Conservation (phyloP, 495 filamentous ascomycete species). For the Xylaria longipes region DNA sequence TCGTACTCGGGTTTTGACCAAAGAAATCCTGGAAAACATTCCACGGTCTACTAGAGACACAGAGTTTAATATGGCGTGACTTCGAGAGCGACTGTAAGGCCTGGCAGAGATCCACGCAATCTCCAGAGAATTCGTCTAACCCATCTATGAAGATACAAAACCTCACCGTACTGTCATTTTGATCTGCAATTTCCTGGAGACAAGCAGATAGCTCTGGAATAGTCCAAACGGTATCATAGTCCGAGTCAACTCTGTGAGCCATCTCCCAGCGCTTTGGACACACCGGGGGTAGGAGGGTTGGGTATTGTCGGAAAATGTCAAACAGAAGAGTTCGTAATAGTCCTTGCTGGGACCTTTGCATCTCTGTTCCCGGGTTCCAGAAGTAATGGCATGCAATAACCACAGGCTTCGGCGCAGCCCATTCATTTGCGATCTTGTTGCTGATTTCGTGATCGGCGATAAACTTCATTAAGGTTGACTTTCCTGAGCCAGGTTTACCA, state of each 20-base stretch:
- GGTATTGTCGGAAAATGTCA: neutral
- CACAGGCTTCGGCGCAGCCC: neutral
- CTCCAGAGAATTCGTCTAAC: neutral
- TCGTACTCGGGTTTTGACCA: neutral
- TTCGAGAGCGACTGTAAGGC: neutral
- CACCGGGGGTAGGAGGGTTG: neutral
- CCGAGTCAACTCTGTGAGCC: neutral
- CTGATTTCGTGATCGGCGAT: neutral
- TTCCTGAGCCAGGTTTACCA: slow-evolving; percentile 1
- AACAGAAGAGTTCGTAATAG: neutral
- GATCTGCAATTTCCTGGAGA: neutral
- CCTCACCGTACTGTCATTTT: neutral
- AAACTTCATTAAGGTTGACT: slow-evolving; percentile 7
- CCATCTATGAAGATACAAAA: neutral
- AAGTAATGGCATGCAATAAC: neutral
- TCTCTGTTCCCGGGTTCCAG: neutral
- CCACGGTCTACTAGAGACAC: slow-evolving; percentile 5
- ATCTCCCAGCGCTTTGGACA: neutral
- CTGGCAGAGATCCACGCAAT: neutral
- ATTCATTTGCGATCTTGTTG: neutral
- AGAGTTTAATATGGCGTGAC: neutral
- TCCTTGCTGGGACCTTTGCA: neutral
- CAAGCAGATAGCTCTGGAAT: neutral
- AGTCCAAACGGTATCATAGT: neutral
- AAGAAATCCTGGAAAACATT: slow-evolving; percentile 1